Evolutionary conservation across 129 eudicot species (phyloP).

Genomic region (Flaveria trinervia): DNA sequence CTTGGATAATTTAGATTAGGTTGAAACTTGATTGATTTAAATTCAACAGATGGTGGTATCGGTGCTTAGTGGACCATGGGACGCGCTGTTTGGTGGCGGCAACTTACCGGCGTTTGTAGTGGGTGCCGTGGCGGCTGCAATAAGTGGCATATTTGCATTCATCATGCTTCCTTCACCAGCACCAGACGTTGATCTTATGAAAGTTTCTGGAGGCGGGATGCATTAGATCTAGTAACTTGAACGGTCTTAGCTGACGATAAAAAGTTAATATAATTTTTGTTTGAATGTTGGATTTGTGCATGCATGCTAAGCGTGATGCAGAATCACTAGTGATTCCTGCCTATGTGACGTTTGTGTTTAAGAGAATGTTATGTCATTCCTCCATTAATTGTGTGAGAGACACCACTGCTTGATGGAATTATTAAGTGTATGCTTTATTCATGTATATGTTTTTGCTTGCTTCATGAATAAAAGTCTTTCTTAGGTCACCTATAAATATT

Average conservation of each 20-base stretch:
- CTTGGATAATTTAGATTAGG: too few species aligned
- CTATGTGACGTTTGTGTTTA: conserved; percentile 38
- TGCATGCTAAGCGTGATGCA: conserved; percentile 43
- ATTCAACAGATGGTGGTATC: conserved; percentile 62
- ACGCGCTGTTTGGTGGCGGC: conserved; percentile 68
- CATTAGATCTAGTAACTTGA: conserved; percentile 24
- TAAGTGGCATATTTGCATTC: conserved; percentile 53
- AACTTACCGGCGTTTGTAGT: conserved; percentile 74
- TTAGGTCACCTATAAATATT: neutral
- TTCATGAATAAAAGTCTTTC: conserved; percentile 38
- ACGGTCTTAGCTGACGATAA: conserved; percentile 6
- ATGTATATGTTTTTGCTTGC: conserved; percentile 36
- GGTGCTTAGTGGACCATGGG: conserved; percentile 71
- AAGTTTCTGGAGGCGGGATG: conserved; percentile 43
- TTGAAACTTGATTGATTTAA: too few species aligned
- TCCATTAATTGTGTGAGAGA: conserved; percentile 37
- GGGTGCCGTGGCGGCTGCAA: conserved; percentile 63
- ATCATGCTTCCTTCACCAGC: conserved; percentile 56
- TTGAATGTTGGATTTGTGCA: conserved; percentile 44
- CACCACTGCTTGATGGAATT: conserved; percentile 34
- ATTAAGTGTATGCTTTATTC: conserved; percentile 39
- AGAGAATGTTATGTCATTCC: conserved; percentile 43
- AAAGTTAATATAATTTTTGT: conserved; percentile 18
- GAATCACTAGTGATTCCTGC: conserved; percentile 42
- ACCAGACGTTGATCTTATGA: conserved; percentile 21